Base-by-base conservation (phyloP, 495 filamentous ascomycete genomes). In the Aspergillus panamensis region DNA sequence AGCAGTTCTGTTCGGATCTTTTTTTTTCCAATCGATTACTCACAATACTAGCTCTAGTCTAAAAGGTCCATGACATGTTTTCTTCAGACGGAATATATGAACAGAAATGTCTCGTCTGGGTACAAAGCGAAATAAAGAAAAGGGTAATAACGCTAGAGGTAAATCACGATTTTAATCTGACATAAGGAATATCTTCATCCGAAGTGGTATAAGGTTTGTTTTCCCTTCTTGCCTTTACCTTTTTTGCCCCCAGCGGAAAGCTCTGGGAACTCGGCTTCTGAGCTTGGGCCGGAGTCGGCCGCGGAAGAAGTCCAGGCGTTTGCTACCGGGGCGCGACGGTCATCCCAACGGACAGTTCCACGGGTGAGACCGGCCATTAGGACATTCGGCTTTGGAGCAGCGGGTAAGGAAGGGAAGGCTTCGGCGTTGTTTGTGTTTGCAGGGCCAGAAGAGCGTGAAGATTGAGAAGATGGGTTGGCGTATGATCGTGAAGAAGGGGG, bases 351-450 rank as follows among this genome's bases (percentile, higher is more conserved):
- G 31, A 94, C 85, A 19, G 81, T 86, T 0, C 87, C 84, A 2
- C 81, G 79, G 0, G 87, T 87, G 61, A 92, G 89, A 1, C 91
- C 91, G 21, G 90, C 89, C 60, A 94, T 88, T 7, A 89, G 82
- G 6, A 85, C 88, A 55, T 84, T 85, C 1, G 91, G 91, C 64
- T 90, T 95, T 0, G 84, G 76, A 8, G 89, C 91, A 0, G 84
- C 75, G 0, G 92, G 92, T 6, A 97, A 80, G 4, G 91, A 86
- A 2, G 92, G 92, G 68, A 96, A 97, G 0, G 87, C 85, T 45
- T 73, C 70, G 8, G 69, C 63, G 7, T 62, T 63, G 71, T 68
- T 62, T 0, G 68, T 25, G 31, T 71, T 67, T 58, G 56, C 66
- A 55, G 57, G 52, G 53, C 58, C 53, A 55, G 71, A 54, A 64